phyloP scores from a whole-genome alignment of 192 early-diverging fungal species.

The Kappamyces sp. region DNA sequence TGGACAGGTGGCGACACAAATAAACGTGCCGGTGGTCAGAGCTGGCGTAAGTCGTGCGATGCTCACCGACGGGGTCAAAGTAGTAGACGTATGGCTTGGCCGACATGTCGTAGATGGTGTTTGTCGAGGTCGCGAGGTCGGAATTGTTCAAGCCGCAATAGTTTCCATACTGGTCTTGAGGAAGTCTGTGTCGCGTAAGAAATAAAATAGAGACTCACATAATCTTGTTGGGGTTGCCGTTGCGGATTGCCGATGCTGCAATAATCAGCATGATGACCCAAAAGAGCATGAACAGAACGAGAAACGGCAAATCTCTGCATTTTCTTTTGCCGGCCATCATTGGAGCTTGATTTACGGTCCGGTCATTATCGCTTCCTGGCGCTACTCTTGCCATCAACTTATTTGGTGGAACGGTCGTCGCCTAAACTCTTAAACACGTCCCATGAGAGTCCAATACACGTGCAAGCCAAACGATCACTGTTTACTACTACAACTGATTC shows the following conservation, averaged over 20 bases:
- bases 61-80: slow-evolving; percentile 14
- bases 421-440: no score
- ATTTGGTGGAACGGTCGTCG: no score
- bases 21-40: slow-evolving; percentile 3
- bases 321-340: slow-evolving; percentile 12
- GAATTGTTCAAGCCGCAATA: slow-evolving; percentile 19
- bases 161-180: slow-evolving; percentile 18
- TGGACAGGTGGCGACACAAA: slow-evolving; percentile 17
- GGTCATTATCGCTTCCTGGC: background rate
- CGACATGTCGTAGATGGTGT: slow-evolving; percentile 8
- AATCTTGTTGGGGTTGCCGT: slow-evolving; percentile 16
- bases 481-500: no score
- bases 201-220: slow-evolving; percentile 2
- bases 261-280: slow-evolving; percentile 19
- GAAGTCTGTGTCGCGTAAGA: background rate
- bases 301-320: slow-evolving; percentile 16
- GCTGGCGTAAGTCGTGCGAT: background rate
- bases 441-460: no score
- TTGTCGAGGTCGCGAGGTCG: background rate
- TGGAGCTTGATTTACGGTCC: no score
- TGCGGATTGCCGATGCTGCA: slow-evolving; percentile 12
- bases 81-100: slow-evolving; percentile 20
- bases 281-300: slow-evolving; percentile 18
- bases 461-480: no score
- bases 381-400: background rate